Base-by-base conservation (phyloP, 805 yeast genomes). In the Saccharomycopsis selenospora region DNA sequence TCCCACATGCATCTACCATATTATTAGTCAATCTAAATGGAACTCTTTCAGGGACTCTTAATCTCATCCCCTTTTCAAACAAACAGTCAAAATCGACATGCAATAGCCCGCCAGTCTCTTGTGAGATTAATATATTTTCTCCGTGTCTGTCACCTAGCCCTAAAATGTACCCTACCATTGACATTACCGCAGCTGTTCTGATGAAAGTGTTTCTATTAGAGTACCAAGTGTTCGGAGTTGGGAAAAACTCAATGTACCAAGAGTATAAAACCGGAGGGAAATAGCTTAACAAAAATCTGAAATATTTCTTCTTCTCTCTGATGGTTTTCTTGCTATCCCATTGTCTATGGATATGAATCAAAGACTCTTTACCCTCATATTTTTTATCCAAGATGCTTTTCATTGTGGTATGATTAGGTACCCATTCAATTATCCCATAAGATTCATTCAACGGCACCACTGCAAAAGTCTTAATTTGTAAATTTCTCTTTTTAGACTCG, bases 61-160 rank as follows among this genome's bases (percentile, higher is more conserved):
- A 66, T 22, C 85, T 86, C 42, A 64, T 66, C 40, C 75, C 82
- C 61, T 91, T 93, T 50, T 91, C 98, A 60, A 95, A 93, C 38
- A 93, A 69, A 67, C 98, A 91, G 61, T 95, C 98, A 64, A 93
- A 93, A 65, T 95, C 99, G 48, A 93, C 97, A 63, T 93, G 99
- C 53, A 93, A 66, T 0, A 88, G 78, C 6, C 79, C 79, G 1
- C 99, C 99, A 3, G 81, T 75, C 38, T 72, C 75, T 52, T 82
- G 82, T 57, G 81, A 75, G 33, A 91, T 68, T 47, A 93, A 66
- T 18, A 93, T 78, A 59, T 93, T 93, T 60, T 93, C 99, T 56
- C 96, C 85, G 61, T 93, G 99, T 36, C 99, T 73, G 64, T 93
- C 99, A 22, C 99, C 99, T 44, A 93, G 72, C 6, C 99, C 99